These are phyloP conservation scores for Lumnitzera littorea DNA, from an alignment of 345 rosid species.

Conservation along the genomic window DNA sequence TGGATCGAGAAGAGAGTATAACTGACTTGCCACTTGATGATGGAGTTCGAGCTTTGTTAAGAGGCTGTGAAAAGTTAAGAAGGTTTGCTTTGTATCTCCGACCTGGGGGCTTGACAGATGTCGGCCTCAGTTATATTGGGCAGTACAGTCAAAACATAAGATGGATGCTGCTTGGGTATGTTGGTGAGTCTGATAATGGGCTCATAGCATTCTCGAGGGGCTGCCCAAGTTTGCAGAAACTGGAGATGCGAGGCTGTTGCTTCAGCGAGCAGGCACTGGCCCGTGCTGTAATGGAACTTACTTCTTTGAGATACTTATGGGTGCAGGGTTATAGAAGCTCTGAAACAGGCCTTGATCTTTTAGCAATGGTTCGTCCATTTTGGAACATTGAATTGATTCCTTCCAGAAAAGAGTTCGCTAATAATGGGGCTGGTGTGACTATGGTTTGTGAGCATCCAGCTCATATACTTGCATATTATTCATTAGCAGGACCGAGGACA, in stretches of 20 bases:
- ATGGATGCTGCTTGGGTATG: conserved; percentile 90
- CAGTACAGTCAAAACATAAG: conserved; percentile 64
- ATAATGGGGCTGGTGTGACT: conserved; percentile 21
- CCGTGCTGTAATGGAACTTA: conserved; percentile 44
- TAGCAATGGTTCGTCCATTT: conserved; percentile 76
- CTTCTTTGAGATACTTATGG: conserved; percentile 89
- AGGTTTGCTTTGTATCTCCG: conserved; percentile 82
- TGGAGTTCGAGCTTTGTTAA: conserved; percentile 80
- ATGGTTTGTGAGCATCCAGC: conserved; percentile 56
- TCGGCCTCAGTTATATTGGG: conserved; percentile 77
- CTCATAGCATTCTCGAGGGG: conserved; percentile 72
- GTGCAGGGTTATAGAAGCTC: conserved; percentile 84
- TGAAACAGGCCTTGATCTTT: conserved; percentile 40
- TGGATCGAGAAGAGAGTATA: conserved; percentile 59
- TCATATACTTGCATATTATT: conserved; percentile 87
- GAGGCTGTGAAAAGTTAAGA: conserved; percentile 70
- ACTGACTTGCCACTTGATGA: conserved; percentile 85
- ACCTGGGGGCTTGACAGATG: conserved; percentile 72
- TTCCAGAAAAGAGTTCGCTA: conserved; percentile 27
- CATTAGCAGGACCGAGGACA: conserved; percentile 80
- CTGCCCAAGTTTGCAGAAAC: conserved; percentile 77
- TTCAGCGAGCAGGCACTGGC: conserved; percentile 80
- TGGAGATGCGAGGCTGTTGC: conserved; percentile 91
- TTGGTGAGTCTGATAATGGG: conserved; percentile 77
- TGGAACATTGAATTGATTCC: conserved; percentile 96